These are phyloP conservation scores for Hypoxylon sp. DNA, from an alignment of 2,329 filamentous ascomycete genomes.

Conservation along the genomic window DNA sequence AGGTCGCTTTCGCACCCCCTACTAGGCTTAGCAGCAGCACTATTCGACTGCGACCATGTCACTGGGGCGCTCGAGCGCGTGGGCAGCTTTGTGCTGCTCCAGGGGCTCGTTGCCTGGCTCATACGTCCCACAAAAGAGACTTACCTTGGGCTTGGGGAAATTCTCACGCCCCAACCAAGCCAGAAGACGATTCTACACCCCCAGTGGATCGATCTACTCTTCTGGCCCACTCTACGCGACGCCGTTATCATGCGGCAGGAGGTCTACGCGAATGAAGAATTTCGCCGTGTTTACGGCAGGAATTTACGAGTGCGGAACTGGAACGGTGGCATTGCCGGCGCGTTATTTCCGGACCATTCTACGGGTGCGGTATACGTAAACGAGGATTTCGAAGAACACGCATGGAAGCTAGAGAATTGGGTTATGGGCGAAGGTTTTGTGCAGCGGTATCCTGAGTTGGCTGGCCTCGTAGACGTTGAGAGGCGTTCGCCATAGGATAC, in stretches of 20 bases:
- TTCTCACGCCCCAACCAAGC: slow-evolving; percentile 49
- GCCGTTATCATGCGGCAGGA: slow-evolving; percentile 56
- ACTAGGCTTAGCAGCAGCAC: slow-evolving; percentile 51
- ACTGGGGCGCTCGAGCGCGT: slow-evolving; percentile 54
- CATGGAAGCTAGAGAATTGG: slow-evolving; percentile 50
- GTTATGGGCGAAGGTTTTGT: slow-evolving; percentile 48
- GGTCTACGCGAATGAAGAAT: slow-evolving; percentile 57
- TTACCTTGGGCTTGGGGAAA: slow-evolving; percentile 45
- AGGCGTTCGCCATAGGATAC: neutral
- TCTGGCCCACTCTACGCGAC: slow-evolving; percentile 56
- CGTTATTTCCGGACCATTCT: slow-evolving; percentile 48
- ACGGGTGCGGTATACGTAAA: slow-evolving; percentile 50
- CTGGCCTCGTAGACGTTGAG: slow-evolving; percentile 36
- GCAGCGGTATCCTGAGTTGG: slow-evolving; percentile 51
- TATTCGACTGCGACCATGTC: slow-evolving; percentile 53
- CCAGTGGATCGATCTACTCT: slow-evolving; percentile 55
- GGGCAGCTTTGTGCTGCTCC: slow-evolving; percentile 54
- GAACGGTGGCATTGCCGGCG: slow-evolving; percentile 50
- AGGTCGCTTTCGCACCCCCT: slow-evolving; percentile 48
- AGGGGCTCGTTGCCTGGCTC: slow-evolving; percentile 52
- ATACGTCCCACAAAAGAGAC: slow-evolving; percentile 54
- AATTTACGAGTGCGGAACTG: slow-evolving; percentile 56
- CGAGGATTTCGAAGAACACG: slow-evolving; percentile 48
- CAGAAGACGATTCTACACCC: slow-evolving; percentile 52
- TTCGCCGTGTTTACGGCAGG: slow-evolving; percentile 55